Conservation (phyloP, 345 rosid genomes). For the Acer negundo region DNA sequence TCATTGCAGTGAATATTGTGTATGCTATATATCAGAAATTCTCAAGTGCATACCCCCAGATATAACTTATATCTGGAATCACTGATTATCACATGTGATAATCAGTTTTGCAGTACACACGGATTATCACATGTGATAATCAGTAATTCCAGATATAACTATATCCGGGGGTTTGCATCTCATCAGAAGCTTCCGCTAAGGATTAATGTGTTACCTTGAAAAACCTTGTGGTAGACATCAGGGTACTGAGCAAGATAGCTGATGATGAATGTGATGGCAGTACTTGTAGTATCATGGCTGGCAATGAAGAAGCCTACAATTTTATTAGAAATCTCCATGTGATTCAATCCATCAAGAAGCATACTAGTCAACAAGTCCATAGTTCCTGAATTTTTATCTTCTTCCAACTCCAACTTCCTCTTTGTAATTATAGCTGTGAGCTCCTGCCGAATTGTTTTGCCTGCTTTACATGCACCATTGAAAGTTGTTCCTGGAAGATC, state of each 20-base stretch:
- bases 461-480: conserved; percentile 25
- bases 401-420: conserved; percentile 28
- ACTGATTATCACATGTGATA: too few species aligned
- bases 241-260: conserved; percentile 28
- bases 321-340: conserved; percentile 27
- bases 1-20: too few species aligned
- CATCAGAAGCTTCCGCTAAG: too few species aligned
- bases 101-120: too few species aligned
- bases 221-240: conserved; percentile 20
- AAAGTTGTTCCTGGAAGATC: conserved; percentile 36
- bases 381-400: neutral
- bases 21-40: too few species aligned
- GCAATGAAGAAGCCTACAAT: conserved; percentile 31
- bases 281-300: conserved; percentile 33
- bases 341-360: conserved; percentile 25
- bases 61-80: too few species aligned
- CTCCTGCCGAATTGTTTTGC: conserved; percentile 19
- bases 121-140: too few species aligned
- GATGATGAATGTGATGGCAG: conserved; percentile 29
- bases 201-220: conserved; percentile 13
- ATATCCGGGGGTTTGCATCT: too few species aligned
- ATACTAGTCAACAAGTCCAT: conserved; percentile 22
- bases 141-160: too few species aligned
- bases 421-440: conserved; percentile 18
- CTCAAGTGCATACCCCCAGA: too few species aligned